Evolutionary conservation across 2,329 filamentous ascomycete genomes (phyloP).

Genomic region (Escovopsis sp.): DNA sequence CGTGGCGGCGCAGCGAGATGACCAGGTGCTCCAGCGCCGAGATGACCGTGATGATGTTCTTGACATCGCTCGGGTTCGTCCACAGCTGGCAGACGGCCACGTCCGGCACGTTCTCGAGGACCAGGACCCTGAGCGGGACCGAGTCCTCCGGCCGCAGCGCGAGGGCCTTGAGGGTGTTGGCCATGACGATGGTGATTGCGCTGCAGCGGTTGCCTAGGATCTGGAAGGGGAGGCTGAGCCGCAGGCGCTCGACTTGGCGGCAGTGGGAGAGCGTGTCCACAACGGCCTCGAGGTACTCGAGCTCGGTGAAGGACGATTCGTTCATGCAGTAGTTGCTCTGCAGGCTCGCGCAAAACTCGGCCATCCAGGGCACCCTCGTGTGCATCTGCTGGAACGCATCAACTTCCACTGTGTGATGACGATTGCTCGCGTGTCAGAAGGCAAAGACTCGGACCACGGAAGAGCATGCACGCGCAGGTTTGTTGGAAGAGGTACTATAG

Average conservation of each 20-base stretch:
- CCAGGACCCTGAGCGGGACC: constrained; percentile 27
- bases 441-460: no score
- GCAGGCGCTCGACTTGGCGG: constrained; percentile 29
- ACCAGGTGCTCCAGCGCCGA: constrained; percentile 28
- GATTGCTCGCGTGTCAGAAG: no score
- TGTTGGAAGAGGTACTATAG: no score
- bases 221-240: constrained; percentile 37
- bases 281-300: constrained; percentile 28
- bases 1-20: constrained; percentile 31
- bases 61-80: constrained; percentile 35
- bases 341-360: constrained; percentile 27
- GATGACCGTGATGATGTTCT: constrained; percentile 31
- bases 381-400: constrained; percentile 32
- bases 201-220: constrained; percentile 30
- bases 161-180: constrained; percentile 35
- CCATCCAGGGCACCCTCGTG: constrained; percentile 29
- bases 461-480: no score
- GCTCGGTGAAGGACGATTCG: constrained; percentile 32
- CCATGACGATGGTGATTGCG: constrained; percentile 35
- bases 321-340: constrained; percentile 33
- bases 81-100: constrained; percentile 32
- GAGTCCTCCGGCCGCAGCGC: constrained; percentile 28
- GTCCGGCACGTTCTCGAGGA: constrained; percentile 36
- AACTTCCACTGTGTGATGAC: constrained; percentile 27
- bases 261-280: constrained; percentile 29